Evolutionary conservation across 768 basidiomycete genomes (phyloP).

Genomic region (Leucosporidium yakuticum): DNA sequence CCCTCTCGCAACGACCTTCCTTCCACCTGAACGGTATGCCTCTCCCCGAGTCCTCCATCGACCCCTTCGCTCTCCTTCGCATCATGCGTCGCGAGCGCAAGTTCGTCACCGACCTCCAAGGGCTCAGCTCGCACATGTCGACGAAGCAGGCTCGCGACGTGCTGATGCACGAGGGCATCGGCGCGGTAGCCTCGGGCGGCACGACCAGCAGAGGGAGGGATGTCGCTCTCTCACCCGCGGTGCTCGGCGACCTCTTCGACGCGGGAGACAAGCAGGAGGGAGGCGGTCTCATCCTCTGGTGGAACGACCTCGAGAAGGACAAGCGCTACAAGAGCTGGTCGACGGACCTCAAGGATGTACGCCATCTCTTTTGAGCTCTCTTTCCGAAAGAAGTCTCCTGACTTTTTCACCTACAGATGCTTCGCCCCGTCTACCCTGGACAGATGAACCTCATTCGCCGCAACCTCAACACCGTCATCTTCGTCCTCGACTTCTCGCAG

Average conservation of each 20-base stretch:
- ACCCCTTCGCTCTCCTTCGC: slow-evolving; percentile 68
- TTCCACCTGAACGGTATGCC: slow-evolving; percentile 76
- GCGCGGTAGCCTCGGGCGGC: slow-evolving; percentile 34
- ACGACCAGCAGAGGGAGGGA: slow-evolving; percentile 37
- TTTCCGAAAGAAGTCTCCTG: background rate
- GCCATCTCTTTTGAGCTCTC: slow-evolving; percentile 20
- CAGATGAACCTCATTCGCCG: slow-evolving; percentile 64
- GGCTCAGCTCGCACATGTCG: slow-evolving; percentile 53
- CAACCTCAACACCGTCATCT: slow-evolving; percentile 78
- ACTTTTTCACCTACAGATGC: slow-evolving; percentile 50
- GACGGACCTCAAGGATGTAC: slow-evolving; percentile 20
- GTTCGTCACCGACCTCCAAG: slow-evolving; percentile 56
- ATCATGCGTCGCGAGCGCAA: slow-evolving; percentile 65
- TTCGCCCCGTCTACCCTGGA: slow-evolving; percentile 73
- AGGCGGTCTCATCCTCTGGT: slow-evolving; percentile 68
- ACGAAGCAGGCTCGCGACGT: slow-evolving; percentile 64
- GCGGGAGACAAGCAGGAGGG: slow-evolving; percentile 79
- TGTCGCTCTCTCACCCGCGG: slow-evolving; percentile 12
- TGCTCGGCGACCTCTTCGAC: slow-evolving; percentile 66
- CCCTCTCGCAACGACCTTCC: slow-evolving; percentile 49
- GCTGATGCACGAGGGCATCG: slow-evolving; percentile 54
- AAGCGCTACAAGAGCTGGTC: slow-evolving; percentile 50
- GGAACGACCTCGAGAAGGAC: slow-evolving; percentile 88
- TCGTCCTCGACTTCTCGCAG: slow-evolving; percentile 72
- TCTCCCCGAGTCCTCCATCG: slow-evolving; percentile 59